These are phyloP conservation scores for Mortierella claussenii DNA, from an alignment of 192 early-diverging fungal species.

Conservation along the genomic window DNA sequence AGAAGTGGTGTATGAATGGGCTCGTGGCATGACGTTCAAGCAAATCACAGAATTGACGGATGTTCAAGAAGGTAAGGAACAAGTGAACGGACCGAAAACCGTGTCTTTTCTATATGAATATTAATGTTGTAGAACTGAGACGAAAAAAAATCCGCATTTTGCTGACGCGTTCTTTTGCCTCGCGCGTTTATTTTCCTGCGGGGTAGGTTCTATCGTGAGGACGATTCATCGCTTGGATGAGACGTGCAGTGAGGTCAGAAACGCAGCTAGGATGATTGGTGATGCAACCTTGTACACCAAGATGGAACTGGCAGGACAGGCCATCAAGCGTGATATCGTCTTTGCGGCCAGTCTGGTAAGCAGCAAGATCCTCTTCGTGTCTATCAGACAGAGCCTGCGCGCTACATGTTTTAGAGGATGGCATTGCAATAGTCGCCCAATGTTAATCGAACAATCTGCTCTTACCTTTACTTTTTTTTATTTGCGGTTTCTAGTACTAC, in stretches of 20 bases:
- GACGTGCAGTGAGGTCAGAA: constrained; percentile 88
- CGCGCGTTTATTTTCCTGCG: no score
- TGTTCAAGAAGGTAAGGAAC: constrained; percentile 81
- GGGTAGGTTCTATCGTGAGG: constrained; percentile 92
- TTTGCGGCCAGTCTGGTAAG: constrained; percentile 87
- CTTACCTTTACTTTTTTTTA: neutral
- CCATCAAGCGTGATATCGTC: constrained; percentile 95
- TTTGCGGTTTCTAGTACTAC: neutral
- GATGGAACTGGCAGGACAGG: constrained; percentile 88
- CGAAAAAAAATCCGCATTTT: neutral
- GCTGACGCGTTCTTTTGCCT: no score
- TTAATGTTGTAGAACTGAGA: neutral
- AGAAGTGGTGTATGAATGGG: constrained; percentile 99
- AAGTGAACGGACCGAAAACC: neutral
- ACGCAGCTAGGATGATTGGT: constrained; percentile 90
- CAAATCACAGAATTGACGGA: constrained; percentile 94
- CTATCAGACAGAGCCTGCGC: neutral
- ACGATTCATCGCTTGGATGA: constrained; percentile 95
- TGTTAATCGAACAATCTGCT: neutral
- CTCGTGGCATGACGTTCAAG: constrained; percentile 89
- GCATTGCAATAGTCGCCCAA: no score
- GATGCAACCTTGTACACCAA: constrained; percentile 88
- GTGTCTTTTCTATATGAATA: neutral
- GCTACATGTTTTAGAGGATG: no score
- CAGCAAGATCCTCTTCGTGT: neutral